Conservation (phyloP, 805 yeast genomes). For the Maudiozyma serrabonitensis region DNA sequence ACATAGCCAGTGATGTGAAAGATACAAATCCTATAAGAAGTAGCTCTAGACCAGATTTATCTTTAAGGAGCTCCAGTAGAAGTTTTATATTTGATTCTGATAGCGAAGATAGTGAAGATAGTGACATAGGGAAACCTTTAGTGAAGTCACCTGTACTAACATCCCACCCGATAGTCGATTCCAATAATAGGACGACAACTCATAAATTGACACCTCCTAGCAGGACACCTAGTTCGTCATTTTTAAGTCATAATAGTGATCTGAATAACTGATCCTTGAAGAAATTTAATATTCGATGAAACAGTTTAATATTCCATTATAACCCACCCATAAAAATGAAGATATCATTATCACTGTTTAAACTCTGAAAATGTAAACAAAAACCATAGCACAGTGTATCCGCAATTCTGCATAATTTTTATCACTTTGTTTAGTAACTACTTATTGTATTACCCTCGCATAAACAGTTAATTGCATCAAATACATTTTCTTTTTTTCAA, state of each 20-base stretch:
- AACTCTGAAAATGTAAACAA: too few species aligned
- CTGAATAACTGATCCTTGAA: neutral
- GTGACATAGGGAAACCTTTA: conserved; percentile 1
- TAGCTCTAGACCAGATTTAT: conserved; percentile 5
- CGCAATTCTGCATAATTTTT: too few species aligned
- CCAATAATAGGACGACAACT: neutral
- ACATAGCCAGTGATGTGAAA: conserved; percentile 8
- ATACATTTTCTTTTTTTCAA: too few species aligned
- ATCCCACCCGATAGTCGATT: neutral
- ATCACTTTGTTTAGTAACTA: too few species aligned
- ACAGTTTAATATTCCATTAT: neutral
- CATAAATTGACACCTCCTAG: conserved; percentile 4
- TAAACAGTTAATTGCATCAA: too few species aligned
- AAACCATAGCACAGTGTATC: too few species aligned
- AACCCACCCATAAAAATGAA: neutral
- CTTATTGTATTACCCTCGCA: too few species aligned
- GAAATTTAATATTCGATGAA: neutral
- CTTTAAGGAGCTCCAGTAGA: conserved; percentile 14
- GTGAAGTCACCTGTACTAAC: neutral
- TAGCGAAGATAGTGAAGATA: conserved; percentile 20
- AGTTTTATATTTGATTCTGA: conserved; percentile 26
- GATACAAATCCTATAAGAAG: conserved; percentile 2
- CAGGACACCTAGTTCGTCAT: conserved; percentile 4
- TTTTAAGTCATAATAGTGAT: neutral
- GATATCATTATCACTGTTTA: too few species aligned